Evolutionary conservation across 768 basidiomycete genomes (phyloP), one percentile per base, ranked within the genome.

Genomic region (Lactarius evosmus): DNA sequence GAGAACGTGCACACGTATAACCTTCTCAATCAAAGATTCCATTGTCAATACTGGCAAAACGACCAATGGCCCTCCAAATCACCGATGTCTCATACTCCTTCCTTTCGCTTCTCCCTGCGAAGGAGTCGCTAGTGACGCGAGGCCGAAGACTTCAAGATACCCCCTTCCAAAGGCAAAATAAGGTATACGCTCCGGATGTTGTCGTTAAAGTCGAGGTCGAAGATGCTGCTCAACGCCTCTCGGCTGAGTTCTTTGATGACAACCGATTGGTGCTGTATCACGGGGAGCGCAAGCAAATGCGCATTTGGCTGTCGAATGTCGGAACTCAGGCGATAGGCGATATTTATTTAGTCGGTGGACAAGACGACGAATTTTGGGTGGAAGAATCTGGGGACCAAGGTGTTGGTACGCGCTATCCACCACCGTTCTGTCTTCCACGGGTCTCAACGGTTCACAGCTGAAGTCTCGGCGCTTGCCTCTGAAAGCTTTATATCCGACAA

Each of bases 101-200:
- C 72, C 81, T 95, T 36, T 84, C 84, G 5, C 80, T 92, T 34
- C 79, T 95, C 22, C 85, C 89, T 2, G 78, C 80, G 29, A 78
- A 72, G 0, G 94, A 95, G 72, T 76, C 85, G 1, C 79, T 95
- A 3, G 78, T 83, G 9, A 80, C 79, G 36, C 86, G 85, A n/a
- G 94, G 95, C 16, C 83, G 79, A 51, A 79, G 94, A 56, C 77
- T 97, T 12, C 85, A 95, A 58, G 83, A 85, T 58, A 94, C 93
- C 2, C 79, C 82, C 33, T 76, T 82, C 16, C 90, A 95, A 69
- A 78, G 87, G 52, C 84, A 87, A 66, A 79, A 73, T 32, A 84
- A 84, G 12, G 83, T 84, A 2, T 95, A 96, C 71, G 87, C 85
- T 11, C 80, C 85, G 11, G 88, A 96, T 71, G 73, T 82, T 7